These are phyloP conservation scores for Trichophyton benhamiae DNA, from an alignment of 2,329 filamentous ascomycete species.

Conservation along the genomic window DNA sequence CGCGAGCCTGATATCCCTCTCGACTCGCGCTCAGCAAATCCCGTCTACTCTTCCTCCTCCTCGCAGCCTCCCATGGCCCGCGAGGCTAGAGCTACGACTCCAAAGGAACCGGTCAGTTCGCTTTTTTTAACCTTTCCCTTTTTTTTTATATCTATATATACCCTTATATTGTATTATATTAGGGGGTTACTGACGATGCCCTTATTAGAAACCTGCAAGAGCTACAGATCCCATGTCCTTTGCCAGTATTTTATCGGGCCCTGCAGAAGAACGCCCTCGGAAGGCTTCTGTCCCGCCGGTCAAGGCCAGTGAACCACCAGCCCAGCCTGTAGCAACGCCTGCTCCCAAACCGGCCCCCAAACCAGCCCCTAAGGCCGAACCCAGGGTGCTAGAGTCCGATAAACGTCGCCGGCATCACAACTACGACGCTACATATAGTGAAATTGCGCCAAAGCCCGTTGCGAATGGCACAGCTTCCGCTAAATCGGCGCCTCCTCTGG, in stretches of 20 bases:
- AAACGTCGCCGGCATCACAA: constrained; percentile 19
- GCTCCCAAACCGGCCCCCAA: neutral
- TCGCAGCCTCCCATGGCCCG: constrained; percentile 25
- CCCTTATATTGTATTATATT: too few relatives aligned
- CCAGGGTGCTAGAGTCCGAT: constrained; percentile 18
- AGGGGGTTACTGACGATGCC: neutral
- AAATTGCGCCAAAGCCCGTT: constrained; percentile 13
- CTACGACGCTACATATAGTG: constrained; percentile 15
- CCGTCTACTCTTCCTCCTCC: constrained; percentile 21
- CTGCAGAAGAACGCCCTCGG: constrained; percentile 48
- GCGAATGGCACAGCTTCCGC: constrained; percentile 18
- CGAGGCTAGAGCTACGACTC: constrained; percentile 24
- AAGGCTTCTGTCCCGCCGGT: constrained; percentile 36
- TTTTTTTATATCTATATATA: neutral
- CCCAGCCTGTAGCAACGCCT: constrained; percentile 17
- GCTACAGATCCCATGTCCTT: constrained; percentile 87
- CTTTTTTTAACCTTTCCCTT: neutral
- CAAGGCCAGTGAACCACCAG: constrained; percentile 16
- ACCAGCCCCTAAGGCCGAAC: constrained; percentile 14
- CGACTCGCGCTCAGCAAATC: constrained; percentile 14
- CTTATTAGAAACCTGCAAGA: constrained; percentile 54
- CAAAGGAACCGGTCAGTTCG: constrained; percentile 30
- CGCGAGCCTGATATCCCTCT: constrained; percentile 25
- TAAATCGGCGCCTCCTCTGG: constrained; percentile 14
- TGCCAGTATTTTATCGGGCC: constrained; percentile 79